Evolutionary conservation across 2,329 filamentous ascomycete genomes (phyloP), one percentile per base, ranked within the genome.

Genomic region (Ciborinia camelliae): DNA sequence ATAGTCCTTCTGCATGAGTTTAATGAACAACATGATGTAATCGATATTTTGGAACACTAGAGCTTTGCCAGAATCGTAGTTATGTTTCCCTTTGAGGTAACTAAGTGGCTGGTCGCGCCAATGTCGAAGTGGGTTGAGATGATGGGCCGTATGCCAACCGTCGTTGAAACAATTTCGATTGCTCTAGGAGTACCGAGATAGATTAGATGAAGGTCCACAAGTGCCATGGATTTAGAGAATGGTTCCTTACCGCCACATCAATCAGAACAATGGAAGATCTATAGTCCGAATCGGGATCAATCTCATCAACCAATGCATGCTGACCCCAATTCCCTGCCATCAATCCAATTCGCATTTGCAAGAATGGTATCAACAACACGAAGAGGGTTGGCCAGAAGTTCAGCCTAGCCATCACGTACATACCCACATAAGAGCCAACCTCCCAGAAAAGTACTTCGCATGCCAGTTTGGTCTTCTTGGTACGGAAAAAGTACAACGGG

Each of bases 321-420:
- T 94, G 90, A 4, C 89, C 90, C 89, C 90, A 94, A 73, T 94
- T 94, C 1, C 90, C 90, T 9, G 90, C 81, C 90, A 93, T 94
- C 68, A 94, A 76, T 0, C 86, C 90, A 23, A 91, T 70, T 0
- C 90, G 82, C 76, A 93, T 81, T 37, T 89, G 75, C 2, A 84
- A 69, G 26, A 93, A 80, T 0, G 90, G 90, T 1, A 92, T 73
- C 1, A 92, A 71, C 35, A 91, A 82, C 0, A 86, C 86, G 70
- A 89, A 91, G 6, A 85, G 72, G 0, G 88, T 84, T 41, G 71
- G 71, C 35, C 66, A 66, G 26, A 80, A 73, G 74, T 87, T 84
- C 55, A 81, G 75, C 8, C 73, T 77, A 65, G 81, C 82, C 68
- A 86, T 76, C 52, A 80, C 71, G 71, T 81, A 81, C 69, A 88